Conservation (phyloP, 1,284 basidiomycete genomes). For the Puccinia triticina region DNA sequence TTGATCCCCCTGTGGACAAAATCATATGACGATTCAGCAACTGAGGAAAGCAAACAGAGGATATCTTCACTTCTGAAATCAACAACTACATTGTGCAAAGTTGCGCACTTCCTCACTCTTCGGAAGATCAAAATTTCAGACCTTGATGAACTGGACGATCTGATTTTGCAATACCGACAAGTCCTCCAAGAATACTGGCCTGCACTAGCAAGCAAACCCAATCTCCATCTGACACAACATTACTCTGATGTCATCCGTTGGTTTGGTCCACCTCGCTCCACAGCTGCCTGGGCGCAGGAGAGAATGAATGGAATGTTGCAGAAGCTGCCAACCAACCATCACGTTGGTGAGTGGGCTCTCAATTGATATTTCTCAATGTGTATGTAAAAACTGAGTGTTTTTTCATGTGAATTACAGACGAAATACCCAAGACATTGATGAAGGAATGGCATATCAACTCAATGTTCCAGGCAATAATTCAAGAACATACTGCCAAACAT, state of each 20-base stretch:
- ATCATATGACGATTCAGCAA: too few species aligned
- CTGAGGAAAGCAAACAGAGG: background rate
- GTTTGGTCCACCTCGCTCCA: too few species aligned
- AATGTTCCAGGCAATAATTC: background rate
- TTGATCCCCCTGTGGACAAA: too few species aligned
- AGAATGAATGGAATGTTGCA: too few species aligned
- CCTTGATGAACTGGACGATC: background rate
- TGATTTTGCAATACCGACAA: background rate
- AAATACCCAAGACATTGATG: slow-evolving; percentile 6
- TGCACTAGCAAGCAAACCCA: background rate
- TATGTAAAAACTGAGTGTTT: background rate
- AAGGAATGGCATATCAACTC: background rate
- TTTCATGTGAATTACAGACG: background rate
- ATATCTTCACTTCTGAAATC: background rate
- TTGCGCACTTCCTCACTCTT: background rate
- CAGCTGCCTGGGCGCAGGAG: too few species aligned
- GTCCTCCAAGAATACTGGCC: background rate
- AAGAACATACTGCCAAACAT: background rate
- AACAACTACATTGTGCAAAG: background rate
- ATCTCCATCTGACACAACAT: background rate
- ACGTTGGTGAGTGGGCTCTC: background rate
- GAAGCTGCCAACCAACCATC: background rate
- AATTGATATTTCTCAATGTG: too few species aligned
- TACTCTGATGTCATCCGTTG: too few species aligned
- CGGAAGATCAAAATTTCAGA: background rate